Conservation (phyloP, 768 basidiomycete genomes). For the Rhizopogon sp. region DNA sequence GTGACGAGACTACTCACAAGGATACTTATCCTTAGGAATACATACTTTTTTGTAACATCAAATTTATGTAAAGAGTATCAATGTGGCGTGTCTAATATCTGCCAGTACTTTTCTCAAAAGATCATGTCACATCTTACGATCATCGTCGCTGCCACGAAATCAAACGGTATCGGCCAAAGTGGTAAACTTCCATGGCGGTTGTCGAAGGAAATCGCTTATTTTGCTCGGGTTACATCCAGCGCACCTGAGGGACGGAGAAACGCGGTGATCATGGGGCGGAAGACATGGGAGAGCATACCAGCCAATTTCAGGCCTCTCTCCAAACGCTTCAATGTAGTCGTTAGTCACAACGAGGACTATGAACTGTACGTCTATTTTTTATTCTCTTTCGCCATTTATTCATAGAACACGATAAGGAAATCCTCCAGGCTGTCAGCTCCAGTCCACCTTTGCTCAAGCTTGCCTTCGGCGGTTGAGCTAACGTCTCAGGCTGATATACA, state of each 20-base stretch:
- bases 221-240: conserved; percentile 69
- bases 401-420: conserved; percentile 10
- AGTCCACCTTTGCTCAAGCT: conserved; percentile 23
- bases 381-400: background rate
- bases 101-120: background rate
- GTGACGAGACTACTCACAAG: too few species aligned
- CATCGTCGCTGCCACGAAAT: conserved; percentile 87
- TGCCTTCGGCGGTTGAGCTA: conserved; percentile 15
- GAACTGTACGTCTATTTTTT: conserved; percentile 45
- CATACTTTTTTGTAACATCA: too few species aligned
- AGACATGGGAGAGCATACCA: conserved; percentile 98
- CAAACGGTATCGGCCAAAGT: conserved; percentile 82
- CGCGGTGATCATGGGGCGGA: conserved; percentile 90
- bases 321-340: conserved; percentile 71
- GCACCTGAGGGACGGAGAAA: conserved; percentile 57
- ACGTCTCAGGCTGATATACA: conserved; percentile 30
- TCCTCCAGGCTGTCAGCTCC: conserved; percentile 11
- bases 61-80: too few species aligned
- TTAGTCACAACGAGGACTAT: conserved; percentile 57
- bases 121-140: conserved; percentile 72
- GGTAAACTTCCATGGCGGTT: conserved; percentile 84
- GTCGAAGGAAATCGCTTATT: conserved; percentile 87
- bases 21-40: too few species aligned
- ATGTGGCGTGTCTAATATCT: too few species aligned
- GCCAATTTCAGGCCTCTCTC: conserved; percentile 74